Evolutionary conservation across 768 basidiomycete genomes (phyloP).

Genomic region (Leccinum arenicola): DNA sequence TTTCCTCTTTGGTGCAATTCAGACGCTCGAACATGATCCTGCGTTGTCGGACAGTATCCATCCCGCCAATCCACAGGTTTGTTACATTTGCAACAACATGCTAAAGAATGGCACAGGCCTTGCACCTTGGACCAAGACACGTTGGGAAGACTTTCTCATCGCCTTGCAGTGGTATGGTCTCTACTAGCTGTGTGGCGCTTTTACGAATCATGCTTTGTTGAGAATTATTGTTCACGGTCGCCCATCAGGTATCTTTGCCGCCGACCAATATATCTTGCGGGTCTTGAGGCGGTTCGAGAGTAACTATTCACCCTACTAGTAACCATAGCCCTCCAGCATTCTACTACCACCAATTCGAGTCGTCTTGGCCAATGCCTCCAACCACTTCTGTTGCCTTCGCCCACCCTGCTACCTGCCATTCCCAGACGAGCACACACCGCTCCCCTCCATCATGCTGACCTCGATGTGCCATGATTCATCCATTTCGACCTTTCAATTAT

Average conservation of each 20-base stretch:
- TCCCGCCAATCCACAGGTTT: conserved; percentile 40
- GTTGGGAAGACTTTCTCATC: conserved; percentile 60
- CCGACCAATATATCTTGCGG: conserved; percentile 57
- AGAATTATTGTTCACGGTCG: conserved; percentile 57
- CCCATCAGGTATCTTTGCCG: conserved; percentile 53
- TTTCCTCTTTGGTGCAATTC: conserved; percentile 3
- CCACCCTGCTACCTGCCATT: neutral
- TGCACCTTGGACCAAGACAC: conserved; percentile 51
- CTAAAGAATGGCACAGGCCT: conserved; percentile 48
- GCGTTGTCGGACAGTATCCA: neutral
- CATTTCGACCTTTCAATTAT: neutral
- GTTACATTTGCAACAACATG: conserved; percentile 51
- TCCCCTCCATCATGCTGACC: no score
- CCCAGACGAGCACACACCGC: neutral
- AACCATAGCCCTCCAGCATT: neutral
- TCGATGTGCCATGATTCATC: no score
- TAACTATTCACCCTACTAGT: conserved; percentile 23
- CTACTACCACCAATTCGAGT: neutral
- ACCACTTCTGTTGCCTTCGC: neutral
- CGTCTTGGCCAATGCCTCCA: neutral
- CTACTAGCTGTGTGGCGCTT: conserved; percentile 1
- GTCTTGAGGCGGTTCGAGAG: conserved; percentile 54
- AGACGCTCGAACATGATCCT: conserved; percentile 4
- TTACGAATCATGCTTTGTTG: conserved; percentile 30
- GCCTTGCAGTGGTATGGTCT: conserved; percentile 47